Conservation (phyloP, 192 early-diverging fungal genomes). For the Spizellomyces sp. region DNA sequence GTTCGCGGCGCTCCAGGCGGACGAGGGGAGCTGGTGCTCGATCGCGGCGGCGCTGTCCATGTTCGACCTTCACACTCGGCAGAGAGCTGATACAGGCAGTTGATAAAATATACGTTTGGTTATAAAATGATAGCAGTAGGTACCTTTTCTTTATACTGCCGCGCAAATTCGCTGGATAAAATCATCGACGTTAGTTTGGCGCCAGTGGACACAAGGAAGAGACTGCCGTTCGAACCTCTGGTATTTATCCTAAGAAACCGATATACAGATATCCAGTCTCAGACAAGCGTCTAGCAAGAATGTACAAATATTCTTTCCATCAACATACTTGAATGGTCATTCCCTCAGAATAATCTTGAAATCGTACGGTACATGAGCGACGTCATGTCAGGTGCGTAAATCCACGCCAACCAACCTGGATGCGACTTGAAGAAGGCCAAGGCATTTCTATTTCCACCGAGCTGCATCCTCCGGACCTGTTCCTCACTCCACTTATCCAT, state of each 20-base stretch:
- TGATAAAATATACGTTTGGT: too few species aligned
- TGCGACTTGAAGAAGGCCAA: constrained; percentile 83
- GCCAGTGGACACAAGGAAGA: too few species aligned
- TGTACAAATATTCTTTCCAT: too few species aligned
- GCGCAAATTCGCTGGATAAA: constrained; percentile 72
- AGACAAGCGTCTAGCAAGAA: too few species aligned
- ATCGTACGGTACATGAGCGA: not conserved
- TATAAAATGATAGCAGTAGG: constrained; percentile 22
- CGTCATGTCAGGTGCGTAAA: constrained; percentile 8
- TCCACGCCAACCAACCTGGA: constrained; percentile 34
- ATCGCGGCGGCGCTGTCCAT: constrained; percentile 42
- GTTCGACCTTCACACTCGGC: constrained; percentile 67
- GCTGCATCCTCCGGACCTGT: constrained; percentile 91
- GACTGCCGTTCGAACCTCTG: constrained; percentile 1
- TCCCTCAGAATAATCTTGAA: constrained; percentile 14
- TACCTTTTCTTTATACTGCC: constrained; percentile 87
- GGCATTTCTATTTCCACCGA: constrained; percentile 89
- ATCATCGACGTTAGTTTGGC: too few species aligned
- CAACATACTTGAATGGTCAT: constrained; percentile 34
- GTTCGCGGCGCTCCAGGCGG: constrained; percentile 15
- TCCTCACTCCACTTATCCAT: constrained; percentile 99
- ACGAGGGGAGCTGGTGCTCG: not conserved
- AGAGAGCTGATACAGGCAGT: constrained; percentile 49
- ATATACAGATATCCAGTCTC: not conserved
- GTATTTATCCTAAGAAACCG: constrained; percentile 68